Evolutionary conservation across 225 moss, liverwort and hornwort genomes (phyloP), one percentile per base, ranked within the genome.

Genomic region (Neckera pumila): DNA sequence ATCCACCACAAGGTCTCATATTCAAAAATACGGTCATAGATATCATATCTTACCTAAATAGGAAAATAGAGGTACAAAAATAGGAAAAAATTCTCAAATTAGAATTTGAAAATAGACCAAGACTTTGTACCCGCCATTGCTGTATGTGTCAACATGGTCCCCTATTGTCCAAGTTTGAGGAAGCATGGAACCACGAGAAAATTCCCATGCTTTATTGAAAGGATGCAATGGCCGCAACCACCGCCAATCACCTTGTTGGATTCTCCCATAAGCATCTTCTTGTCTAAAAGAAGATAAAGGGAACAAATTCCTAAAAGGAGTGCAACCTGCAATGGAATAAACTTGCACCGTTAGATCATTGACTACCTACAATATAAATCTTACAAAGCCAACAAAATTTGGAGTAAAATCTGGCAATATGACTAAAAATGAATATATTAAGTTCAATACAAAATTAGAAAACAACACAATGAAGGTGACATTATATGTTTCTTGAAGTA

Each of bases 381-480:
- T 28, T 43, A 10, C 1, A 43, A 27, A 43, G 10, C 3, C 27
- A 72, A 72, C 27, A 4, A 42, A 26, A 71, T 71, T 27, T 43
- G 3, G 3, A 2, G 6, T 10, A 1, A 5, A 28, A 10, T 43
- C 17, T 0, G 1, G 3, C 1, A 0, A 9, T 43, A 72, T 72
- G 10, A 10, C 5, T 27, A 2, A 72, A 72, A 43, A 72, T 17
- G 17, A 72, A 17, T 72, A 6, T 43, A 43, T 17, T 28, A 28
- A 72, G 6, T 16, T 42, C 27, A 43, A 43, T 0, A 72, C 15
- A 72, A 43, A 72, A 72, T 43, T 42, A 26, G 2, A 14, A 26
- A 70, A 71, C 42, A 42, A 1, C 3, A 15, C 26, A 26, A 71
- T 26, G 4, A 71, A 14, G 10, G 65, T 36, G 19, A 36, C 19